phyloP scores from a whole-genome alignment of 139 green algal genomes.

The Diplosphaera chodatii region DNA sequence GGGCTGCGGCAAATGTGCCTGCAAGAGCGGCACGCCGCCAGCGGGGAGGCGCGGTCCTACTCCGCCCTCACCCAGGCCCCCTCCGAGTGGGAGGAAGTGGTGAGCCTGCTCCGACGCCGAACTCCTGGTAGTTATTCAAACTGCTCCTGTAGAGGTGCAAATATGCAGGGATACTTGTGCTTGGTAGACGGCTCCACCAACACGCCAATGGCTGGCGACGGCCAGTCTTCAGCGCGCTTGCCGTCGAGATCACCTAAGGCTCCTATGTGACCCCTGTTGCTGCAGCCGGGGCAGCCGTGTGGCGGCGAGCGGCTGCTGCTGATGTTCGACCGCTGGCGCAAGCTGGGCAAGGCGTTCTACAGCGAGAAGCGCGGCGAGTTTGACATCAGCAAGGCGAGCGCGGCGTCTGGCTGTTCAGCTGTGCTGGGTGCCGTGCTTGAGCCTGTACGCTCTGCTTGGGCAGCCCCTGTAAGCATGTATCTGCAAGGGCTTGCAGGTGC shows the following conservation, averaged over 20 bases:
- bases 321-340: slow-evolving; percentile 89
- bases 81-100: slow-evolving; percentile 44
- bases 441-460: too few species aligned
- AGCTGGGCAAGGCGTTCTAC: slow-evolving; percentile 83
- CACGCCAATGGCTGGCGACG: too few species aligned
- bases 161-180: too few species aligned
- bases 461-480: too few species aligned
- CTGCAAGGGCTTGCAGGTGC: slow-evolving; percentile 50
- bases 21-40: slow-evolving; percentile 42
- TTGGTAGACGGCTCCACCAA: too few species aligned
- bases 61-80: slow-evolving; percentile 57
- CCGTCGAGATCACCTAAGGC: too few species aligned
- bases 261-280: too few species aligned
- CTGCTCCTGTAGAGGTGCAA: too few species aligned
- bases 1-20: slow-evolving; percentile 73
- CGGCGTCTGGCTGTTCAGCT: too few species aligned
- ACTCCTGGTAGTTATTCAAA: background rate
- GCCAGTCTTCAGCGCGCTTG: too few species aligned
- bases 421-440: too few species aligned
- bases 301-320: slow-evolving; percentile 78
- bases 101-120: background rate
- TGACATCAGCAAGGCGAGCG: slow-evolving; percentile 86
- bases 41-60: slow-evolving; percentile 33
- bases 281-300: slow-evolving; percentile 55
- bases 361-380: slow-evolving; percentile 73